Conservation (phyloP, 2,329 filamentous ascomycete species). For the Talaromyces verruculosus region DNA sequence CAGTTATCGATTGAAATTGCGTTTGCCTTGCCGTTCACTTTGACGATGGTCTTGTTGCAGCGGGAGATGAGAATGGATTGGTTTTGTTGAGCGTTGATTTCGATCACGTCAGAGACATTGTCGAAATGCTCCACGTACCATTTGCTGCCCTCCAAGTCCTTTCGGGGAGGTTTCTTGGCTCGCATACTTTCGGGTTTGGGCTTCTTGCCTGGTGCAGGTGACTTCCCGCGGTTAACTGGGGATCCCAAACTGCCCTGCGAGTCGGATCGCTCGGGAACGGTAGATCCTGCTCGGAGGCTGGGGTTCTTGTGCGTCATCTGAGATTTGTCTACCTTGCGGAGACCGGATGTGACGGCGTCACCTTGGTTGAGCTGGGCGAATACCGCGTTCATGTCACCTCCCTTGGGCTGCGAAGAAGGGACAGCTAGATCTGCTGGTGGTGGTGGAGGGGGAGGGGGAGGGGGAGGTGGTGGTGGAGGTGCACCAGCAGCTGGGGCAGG, state of each 20-base stretch:
- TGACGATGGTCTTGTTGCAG: conserved; percentile 87
- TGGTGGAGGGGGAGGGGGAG: conserved; percentile 48
- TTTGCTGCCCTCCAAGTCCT: conserved; percentile 83
- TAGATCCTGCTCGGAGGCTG: conserved; percentile 69
- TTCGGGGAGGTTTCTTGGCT: conserved; percentile 75
- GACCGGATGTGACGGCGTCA: conserved; percentile 77
- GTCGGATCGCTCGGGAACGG: conserved; percentile 62
- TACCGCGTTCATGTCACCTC: conserved; percentile 74
- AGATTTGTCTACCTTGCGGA: conserved; percentile 91
- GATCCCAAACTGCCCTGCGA: conserved; percentile 54
- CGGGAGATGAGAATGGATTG: conserved; percentile 91
- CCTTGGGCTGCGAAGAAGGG: conserved; percentile 36
- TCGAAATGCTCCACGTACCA: conserved; percentile 97
- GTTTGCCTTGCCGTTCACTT: conserved; percentile 90
- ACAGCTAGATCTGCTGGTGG: conserved; percentile 49
- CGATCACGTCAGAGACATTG: conserved; percentile 68
- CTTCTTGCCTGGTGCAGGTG: conserved; percentile 82
- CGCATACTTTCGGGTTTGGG: conserved; percentile 84
- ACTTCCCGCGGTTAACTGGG: conserved; percentile 64
- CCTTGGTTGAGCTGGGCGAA: conserved; percentile 92
- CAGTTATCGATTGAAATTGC: conserved; percentile 96
- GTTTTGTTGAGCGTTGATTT: conserved; percentile 76
- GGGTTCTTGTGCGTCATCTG: conserved; percentile 99
- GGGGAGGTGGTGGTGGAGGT: conserved; percentile 37
- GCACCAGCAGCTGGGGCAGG: conserved; percentile 20